Base-by-base conservation (phyloP, 1,139 yeast genomes). In the Hansenula lynferdii region DNA sequence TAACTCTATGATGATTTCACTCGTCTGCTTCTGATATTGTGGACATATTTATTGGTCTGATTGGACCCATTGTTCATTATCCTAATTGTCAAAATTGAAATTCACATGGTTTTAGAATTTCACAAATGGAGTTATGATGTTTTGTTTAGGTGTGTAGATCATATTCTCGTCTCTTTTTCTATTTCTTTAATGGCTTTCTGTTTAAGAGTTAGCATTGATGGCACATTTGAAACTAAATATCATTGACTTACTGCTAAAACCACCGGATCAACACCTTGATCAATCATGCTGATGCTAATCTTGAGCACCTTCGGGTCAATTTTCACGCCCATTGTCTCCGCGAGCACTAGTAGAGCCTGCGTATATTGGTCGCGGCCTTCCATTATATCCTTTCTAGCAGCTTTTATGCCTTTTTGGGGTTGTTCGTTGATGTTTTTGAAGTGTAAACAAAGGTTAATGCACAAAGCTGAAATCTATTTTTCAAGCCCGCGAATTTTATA, bases 1-100 rank as follows among this genome's bases (percentile, higher is more conserved):
- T 51, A 4, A 31, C 50, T 25, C 37, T 51, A 12, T 50, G 37
- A 36, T 9, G n/a, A n/a, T n/a, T n/a, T n/a, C n/a, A n/a, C n/a
- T n/a, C n/a, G n/a, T n/a, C n/a, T n/a, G n/a, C n/a, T n/a, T n/a
- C n/a, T n/a, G n/a, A n/a, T n/a, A n/a, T n/a, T n/a, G n/a, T n/a
- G n/a, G n/a, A n/a, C n/a, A n/a, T n/a, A n/a, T n/a, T n/a, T n/a
- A n/a, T n/a, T n/a, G n/a, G n/a, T n/a, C n/a, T n/a, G n/a, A n/a
- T n/a, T n/a, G n/a, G n/a, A n/a, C n/a, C n/a, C n/a, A n/a, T n/a
- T n/a, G n/a, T n/a, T n/a, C n/a, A n/a, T n/a, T n/a, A n/a, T n/a
- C n/a, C n/a, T n/a, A n/a, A n/a, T n/a, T n/a, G n/a, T n/a, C n/a
- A n/a, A n/a, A n/a, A n/a, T n/a, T n/a, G n/a, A n/a, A n/a, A n/a